phyloP scores from a whole-genome alignment of 805 yeast genomes.

The Candida koratica region DNA sequence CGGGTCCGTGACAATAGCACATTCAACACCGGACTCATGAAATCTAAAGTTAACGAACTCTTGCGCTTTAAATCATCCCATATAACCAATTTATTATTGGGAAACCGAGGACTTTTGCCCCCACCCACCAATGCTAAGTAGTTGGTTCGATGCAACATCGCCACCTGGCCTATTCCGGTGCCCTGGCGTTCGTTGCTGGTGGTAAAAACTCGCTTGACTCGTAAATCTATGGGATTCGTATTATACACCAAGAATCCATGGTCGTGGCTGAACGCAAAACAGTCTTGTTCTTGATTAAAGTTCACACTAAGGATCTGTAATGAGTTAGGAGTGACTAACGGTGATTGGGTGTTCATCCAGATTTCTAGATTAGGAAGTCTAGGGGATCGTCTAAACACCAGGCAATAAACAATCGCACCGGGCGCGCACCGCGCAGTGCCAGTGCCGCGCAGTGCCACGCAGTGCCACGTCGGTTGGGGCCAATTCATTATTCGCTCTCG shows the following conservation, averaged over 20 bases:
- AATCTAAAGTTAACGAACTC: constrained; percentile 69
- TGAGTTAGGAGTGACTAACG: constrained; percentile 15
- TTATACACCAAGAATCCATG: constrained; percentile 81
- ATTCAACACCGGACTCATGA: constrained; percentile 68
- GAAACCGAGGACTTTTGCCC: constrained; percentile 72
- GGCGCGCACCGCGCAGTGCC: background rate
- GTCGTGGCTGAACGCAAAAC: constrained; percentile 81
- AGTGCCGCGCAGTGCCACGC: too few species aligned
- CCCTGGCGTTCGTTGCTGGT: constrained; percentile 17
- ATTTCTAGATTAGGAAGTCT: too few species aligned
- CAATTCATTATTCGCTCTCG: constrained; percentile 54
- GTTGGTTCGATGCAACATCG: constrained; percentile 88
- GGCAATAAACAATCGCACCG: constrained; percentile 2
- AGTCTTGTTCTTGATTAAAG: constrained; percentile 87
- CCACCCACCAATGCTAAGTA: constrained; percentile 90
- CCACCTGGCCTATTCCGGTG: constrained; percentile 67
- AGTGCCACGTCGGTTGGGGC: too few species aligned
- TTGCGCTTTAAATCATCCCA: constrained; percentile 90
- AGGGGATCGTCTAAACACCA: too few species aligned
- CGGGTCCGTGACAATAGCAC: constrained; percentile 72
- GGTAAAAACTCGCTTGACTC: constrained; percentile 56
- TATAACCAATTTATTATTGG: constrained; percentile 73
- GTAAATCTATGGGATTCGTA: constrained; percentile 77
- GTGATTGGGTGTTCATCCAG: constrained; percentile 20
- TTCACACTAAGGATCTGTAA: constrained; percentile 45